phyloP scores from a whole-genome alignment of 2,329 filamentous ascomycete species.

The Parascedosporium putredinis region DNA sequence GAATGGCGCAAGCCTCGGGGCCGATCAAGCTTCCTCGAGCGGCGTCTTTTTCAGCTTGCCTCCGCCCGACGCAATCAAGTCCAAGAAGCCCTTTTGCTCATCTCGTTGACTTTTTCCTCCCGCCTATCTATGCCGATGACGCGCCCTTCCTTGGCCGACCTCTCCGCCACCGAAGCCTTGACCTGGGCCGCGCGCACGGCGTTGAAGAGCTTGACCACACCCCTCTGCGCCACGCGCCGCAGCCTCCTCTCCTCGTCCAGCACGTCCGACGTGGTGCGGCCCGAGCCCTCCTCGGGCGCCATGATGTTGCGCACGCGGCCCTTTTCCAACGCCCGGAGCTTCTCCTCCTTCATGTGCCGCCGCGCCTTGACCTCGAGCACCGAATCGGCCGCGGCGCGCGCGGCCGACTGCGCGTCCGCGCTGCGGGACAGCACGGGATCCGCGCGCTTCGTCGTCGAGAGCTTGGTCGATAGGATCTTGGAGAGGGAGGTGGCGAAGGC shows the following conservation, averaged over 20 bases:
- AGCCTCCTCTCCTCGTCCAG: conserved; percentile 68
- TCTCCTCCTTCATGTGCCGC: conserved; percentile 69
- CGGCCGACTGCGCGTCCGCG: conserved; percentile 60
- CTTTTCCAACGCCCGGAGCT: conserved; percentile 69
- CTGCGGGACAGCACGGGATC: conserved; percentile 90
- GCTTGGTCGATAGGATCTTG: conserved; percentile 84
- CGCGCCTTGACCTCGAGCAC: conserved; percentile 75
- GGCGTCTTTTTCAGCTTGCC: conserved; percentile 48
- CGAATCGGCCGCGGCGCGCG: conserved; percentile 61
- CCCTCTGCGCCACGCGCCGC: conserved; percentile 79
- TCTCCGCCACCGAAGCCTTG: conserved; percentile 69
- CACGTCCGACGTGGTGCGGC: conserved; percentile 40
- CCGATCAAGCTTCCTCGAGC: conserved; percentile 42
- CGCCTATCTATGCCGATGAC: conserved; percentile 69
- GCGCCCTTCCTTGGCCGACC: conserved; percentile 57
- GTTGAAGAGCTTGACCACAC: conserved; percentile 95
- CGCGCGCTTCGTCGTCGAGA: conserved; percentile 67
- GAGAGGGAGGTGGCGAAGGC: conserved; percentile 89
- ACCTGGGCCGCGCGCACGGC: conserved; percentile 89
- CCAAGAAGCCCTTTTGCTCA: conserved; percentile 96
- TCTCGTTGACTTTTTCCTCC: conserved; percentile 84
- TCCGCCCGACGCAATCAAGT: conserved; percentile 65
- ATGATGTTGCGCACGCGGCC: conserved; percentile 83
- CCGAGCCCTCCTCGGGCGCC: conserved; percentile 11
- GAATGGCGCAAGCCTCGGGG: too few relatives aligned